Percentiles rank a stretch among this genome's conserved stretches.
These are phyloP conservation scores for Auricularia auricula-judae DNA, from an alignment of 768 basidiomycete genomes.

Conservation along the genomic window DNA sequence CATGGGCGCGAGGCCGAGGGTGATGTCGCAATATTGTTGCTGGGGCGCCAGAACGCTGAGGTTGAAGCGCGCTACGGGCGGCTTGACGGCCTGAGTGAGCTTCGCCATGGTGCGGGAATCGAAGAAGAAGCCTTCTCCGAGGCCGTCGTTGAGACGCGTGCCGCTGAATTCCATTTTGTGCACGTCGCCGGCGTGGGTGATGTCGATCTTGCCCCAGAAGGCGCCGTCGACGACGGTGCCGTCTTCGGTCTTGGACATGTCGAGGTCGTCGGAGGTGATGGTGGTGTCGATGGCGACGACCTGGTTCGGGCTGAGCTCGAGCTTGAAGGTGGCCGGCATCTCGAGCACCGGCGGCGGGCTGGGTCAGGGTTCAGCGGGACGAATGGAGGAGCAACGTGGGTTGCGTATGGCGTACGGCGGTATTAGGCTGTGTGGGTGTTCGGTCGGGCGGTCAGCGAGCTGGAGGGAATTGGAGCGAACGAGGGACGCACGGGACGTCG, in stretches of 20 bases:
- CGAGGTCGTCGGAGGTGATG: constrained; percentile 69
- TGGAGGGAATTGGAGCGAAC: no score
- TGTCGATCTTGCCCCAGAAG: constrained; percentile 83
- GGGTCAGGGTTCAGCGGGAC: neutral
- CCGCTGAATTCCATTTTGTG: constrained; percentile 79
- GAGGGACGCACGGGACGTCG: constrained; percentile 59
- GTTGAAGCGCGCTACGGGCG: constrained; percentile 64
- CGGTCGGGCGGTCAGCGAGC: neutral
- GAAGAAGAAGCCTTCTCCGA: constrained; percentile 35
- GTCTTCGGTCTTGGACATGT: constrained; percentile 88
- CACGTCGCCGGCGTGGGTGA: constrained; percentile 60
- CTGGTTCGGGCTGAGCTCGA: constrained; percentile 72
- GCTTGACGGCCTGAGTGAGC: constrained; percentile 63
- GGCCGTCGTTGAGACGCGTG: constrained; percentile 57
- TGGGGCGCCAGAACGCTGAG: constrained; percentile 63
- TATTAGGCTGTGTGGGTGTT: neutral
- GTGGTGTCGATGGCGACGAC: constrained; percentile 71
- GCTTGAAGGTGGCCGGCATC: constrained; percentile 77
- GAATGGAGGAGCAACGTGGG: neutral
- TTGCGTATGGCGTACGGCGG: neutral
- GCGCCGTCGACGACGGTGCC: constrained; percentile 74
- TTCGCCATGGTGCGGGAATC: constrained; percentile 71
- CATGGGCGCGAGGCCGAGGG: constrained; percentile 53
- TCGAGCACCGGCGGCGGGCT: constrained; percentile 66
- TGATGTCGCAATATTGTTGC: constrained; percentile 72